A percentile compares a stretch with the other conserved stretches of the same genome.
Conservation (phyloP, 179 eudicot genomes). For the Sideroxylon spinosum region DNA sequence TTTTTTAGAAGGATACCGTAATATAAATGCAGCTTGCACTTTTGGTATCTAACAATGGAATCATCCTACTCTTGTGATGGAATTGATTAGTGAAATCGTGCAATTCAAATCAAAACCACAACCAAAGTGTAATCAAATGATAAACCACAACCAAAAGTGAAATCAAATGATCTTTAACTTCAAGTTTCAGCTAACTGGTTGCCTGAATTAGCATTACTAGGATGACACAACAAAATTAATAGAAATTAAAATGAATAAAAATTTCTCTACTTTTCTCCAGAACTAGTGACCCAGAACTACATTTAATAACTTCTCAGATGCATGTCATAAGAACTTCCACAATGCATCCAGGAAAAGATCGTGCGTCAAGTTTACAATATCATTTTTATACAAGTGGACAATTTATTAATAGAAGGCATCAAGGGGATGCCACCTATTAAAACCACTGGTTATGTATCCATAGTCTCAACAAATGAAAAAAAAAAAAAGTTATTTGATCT, state of each 20-base stretch:
- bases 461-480: too few species aligned
- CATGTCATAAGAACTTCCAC: too few species aligned
- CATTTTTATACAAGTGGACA: not conserved
- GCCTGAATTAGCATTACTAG: not conserved
- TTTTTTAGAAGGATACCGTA: not conserved
- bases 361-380: not conserved
- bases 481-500: too few species aligned
- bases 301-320: not conserved
- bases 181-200: not conserved
- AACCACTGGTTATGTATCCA: too few species aligned
- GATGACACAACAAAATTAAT: not conserved
- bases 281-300: not conserved
- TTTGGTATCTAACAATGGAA: not conserved
- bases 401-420: too few species aligned
- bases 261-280: not conserved
- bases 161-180: not conserved
- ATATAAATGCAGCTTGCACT: not conserved
- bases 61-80: not conserved
- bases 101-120: not conserved
- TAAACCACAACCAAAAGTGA: not conserved
- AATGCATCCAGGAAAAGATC: conserved; percentile 4
- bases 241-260: not conserved
- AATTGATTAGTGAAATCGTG: not conserved
- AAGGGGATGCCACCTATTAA: too few species aligned
- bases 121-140: not conserved